Evolutionary conservation across 306 rosid genomes (phyloP).

Genomic region (Nissolia schottii): DNA sequence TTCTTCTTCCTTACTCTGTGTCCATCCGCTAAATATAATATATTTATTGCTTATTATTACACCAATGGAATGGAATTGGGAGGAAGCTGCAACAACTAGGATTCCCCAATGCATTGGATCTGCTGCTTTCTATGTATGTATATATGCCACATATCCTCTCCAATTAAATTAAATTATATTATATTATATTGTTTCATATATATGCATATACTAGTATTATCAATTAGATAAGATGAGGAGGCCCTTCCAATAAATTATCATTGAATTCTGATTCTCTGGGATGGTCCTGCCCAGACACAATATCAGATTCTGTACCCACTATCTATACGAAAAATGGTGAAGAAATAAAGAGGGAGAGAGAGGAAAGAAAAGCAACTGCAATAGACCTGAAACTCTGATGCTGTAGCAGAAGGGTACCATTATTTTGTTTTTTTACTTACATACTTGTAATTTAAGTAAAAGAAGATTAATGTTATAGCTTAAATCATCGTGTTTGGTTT

Average conservation of each 20-base stretch:
- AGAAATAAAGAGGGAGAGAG: too few species aligned
- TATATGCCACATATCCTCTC: constrained; percentile 21
- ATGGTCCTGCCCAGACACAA: neutral
- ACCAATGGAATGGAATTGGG: neutral
- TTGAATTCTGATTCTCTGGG: neutral
- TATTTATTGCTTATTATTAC: neutral
- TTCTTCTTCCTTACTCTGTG: neutral
- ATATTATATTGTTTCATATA: constrained; percentile 1
- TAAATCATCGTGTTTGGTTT: neutral
- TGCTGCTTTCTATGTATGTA: constrained; percentile 31
- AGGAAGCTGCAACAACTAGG: constrained; percentile 38
- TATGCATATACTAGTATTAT: too few species aligned
- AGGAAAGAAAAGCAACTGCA: neutral
- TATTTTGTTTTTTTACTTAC: neutral
- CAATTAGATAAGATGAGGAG: constrained; percentile 34
- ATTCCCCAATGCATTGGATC: constrained; percentile 53
- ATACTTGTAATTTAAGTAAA: neutral
- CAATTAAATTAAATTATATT: constrained; percentile 37
- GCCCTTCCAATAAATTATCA: neutral
- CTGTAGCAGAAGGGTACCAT: neutral
- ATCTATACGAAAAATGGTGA: neutral
- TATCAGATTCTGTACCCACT: neutral
- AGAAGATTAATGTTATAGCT: neutral
- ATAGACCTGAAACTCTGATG: neutral
- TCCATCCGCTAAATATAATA: neutral